Conservation (phyloP, 2,329 filamentous ascomycete genomes). For the Pyricularia grisea region DNA sequence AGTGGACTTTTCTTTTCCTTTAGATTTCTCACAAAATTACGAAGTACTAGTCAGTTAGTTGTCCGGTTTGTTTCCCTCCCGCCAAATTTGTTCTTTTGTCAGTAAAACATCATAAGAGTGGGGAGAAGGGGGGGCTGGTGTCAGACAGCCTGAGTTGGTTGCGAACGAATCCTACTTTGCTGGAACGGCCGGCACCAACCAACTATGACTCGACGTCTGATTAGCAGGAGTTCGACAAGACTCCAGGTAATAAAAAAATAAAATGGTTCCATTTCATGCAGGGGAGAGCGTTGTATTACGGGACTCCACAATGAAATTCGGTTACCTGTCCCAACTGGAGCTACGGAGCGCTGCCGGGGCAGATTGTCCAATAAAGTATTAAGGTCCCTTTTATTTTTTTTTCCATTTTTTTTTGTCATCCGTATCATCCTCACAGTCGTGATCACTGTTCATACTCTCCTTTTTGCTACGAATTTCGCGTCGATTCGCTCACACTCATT, state of each 20-base stretch:
- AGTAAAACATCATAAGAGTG: too few relatives aligned
- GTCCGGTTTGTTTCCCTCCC: too few relatives aligned
- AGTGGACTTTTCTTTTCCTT: too few relatives aligned
- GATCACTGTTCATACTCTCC: not conserved
- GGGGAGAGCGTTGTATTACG: not conserved
- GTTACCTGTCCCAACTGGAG: not conserved
- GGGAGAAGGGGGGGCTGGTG: not conserved
- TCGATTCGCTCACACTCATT: not conserved
- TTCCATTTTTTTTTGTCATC: too few relatives aligned
- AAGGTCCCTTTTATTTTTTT: not conserved
- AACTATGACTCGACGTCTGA: not conserved
- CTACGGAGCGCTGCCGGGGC: not conserved
- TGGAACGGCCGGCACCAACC: too few relatives aligned
- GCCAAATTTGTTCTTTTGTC: not conserved
- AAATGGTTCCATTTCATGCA: not conserved
- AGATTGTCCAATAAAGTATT: not conserved
- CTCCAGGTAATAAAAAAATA: not conserved
- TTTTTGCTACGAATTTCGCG: not conserved
- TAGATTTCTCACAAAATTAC: too few relatives aligned
- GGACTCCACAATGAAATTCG: not conserved
- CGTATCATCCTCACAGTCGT: too few relatives aligned
- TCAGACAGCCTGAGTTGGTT: not conserved
- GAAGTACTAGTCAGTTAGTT: too few relatives aligned
- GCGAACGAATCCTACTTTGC: too few relatives aligned
- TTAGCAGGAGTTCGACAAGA: not conserved